Percentiles rank a stretch among this genome's conserved stretches.
Conservation (phyloP, 805 yeast genomes). For the Wickerhamiella azymoides region DNA sequence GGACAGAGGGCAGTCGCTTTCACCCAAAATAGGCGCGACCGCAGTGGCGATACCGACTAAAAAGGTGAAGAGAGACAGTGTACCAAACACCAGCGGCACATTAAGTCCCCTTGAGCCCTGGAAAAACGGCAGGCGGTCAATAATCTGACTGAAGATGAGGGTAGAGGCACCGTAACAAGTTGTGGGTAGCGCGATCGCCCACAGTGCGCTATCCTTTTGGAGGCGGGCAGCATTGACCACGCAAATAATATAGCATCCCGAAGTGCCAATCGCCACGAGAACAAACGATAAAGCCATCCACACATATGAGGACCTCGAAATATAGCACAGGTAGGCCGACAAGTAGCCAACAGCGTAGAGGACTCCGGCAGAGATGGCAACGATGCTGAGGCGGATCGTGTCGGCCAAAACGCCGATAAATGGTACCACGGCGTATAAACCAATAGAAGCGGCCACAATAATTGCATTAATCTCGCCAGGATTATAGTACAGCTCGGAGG, state of each 20-base stretch:
- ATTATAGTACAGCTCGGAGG: slow-evolving; percentile 40
- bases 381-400: slow-evolving; percentile 64
- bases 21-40: slow-evolving; percentile 17
- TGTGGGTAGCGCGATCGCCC: slow-evolving; percentile 80
- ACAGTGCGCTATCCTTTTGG: slow-evolving; percentile 60
- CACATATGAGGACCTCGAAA: slow-evolving; percentile 14
- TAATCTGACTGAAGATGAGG: slow-evolving; percentile 52
- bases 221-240: slow-evolving; percentile 69
- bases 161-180: slow-evolving; percentile 78
- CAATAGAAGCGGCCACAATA: slow-evolving; percentile 60
- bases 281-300: slow-evolving; percentile 22
- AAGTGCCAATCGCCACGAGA: slow-evolving; percentile 28
- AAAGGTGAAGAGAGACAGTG: slow-evolving; percentile 17
- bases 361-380: slow-evolving; percentile 46
- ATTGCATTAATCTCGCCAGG: slow-evolving; percentile 60
- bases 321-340: slow-evolving; percentile 31
- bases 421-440: slow-evolving; percentile 78
- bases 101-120: background rate
- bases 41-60: slow-evolving; percentile 19
- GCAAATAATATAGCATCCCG: slow-evolving; percentile 26
- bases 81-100: slow-evolving; percentile 11
- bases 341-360: slow-evolving; percentile 59
- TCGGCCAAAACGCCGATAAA: slow-evolving; percentile 71
- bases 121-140: slow-evolving; percentile 13
- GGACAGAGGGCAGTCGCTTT: slow-evolving; percentile 12